Base-by-base conservation (phyloP, 2,329 filamentous ascomycete genomes). In the Calonectria fujianensis region DNA sequence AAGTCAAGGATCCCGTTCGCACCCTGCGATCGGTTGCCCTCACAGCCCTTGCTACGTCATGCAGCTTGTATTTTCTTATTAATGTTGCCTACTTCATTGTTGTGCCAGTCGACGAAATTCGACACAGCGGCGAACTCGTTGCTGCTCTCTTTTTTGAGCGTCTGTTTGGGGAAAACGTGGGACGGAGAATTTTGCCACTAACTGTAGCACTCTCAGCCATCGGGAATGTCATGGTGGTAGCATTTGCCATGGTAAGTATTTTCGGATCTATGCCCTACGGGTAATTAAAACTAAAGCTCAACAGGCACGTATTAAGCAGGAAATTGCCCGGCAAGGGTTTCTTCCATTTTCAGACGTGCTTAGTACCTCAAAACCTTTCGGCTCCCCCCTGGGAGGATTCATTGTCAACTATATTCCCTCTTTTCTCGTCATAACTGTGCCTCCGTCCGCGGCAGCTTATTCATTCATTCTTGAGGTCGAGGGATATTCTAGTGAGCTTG, bases 391-490 rank as follows among this genome's bases (percentile, higher is more conserved):
- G 1, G 93, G 93, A 0, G 93, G 93, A 0, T 87, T 95, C 0
- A 83, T 95, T 4, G 87, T 95, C 2, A 93, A 95, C 79, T 94
- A 91, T 78, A 87, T 95, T 37, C 93, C 93, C 0, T 94, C 93
- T 0, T 78, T 94, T 0, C 84, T 95, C 1, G 92, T 94, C 4
- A 94, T 95, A 65, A 83, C 88, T 0, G 85, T 94, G 0, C 93
- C 93, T 0, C 92, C 93, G 0, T 91, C 92, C 0, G 87, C 88
- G 4, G 90, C 93, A 61, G 91, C 93, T 0, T 95, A 95, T 83
- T 92, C 91, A 13, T 94, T 95, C 79, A 94, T 95, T 35, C 85
- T 94, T 0, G 93, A 95, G 61, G 91, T 95, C 0, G 93, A 95
- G 79, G 92, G 91, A 0, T 95, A 94, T 77, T 90, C 93, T 0